Percentiles rank a stretch among this genome's conserved stretches.
These are phyloP conservation scores for Echinosophora koreensis DNA, from an alignment of 306 rosid genomes.

Conservation along the genomic window DNA sequence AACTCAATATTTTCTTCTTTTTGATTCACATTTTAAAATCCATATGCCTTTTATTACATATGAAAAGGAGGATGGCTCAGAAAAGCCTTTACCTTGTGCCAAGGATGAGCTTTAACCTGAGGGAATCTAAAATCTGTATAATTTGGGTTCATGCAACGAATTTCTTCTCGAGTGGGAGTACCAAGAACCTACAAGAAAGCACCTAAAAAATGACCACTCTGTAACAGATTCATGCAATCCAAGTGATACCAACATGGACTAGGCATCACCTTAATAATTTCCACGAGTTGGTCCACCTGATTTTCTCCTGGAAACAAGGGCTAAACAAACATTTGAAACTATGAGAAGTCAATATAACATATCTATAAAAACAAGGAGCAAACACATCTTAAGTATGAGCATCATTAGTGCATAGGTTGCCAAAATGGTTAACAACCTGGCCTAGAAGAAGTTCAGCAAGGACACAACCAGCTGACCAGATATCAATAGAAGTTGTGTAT, in stretches of 20 bases:
- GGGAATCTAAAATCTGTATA: constrained; percentile 91
- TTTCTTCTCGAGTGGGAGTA: constrained; percentile 92
- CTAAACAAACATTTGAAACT: constrained; percentile 55
- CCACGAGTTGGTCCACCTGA: constrained; percentile 91
- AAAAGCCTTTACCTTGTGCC: constrained; percentile 81
- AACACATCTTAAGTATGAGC: constrained; percentile 3
- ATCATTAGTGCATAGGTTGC: constrained; percentile 12
- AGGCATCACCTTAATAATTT: constrained; percentile 78
- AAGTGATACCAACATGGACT: constrained; percentile 32
- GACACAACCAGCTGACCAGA: constrained; percentile 96
- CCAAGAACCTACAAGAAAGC: constrained; percentile 79
- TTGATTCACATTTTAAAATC: background rate
- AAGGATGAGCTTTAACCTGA: constrained; percentile 89
- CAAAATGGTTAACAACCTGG: constrained; percentile 61
- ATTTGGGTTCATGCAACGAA: constrained; percentile 89
- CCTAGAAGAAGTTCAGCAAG: constrained; percentile 92
- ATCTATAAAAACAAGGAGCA: background rate
- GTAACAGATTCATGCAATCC: background rate
- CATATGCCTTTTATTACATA: background rate
- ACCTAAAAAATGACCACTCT: constrained; percentile 37
- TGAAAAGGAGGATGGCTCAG: constrained; percentile 17
- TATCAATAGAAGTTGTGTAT: constrained; percentile 82
- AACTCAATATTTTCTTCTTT: background rate
- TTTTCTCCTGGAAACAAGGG: constrained; percentile 94
- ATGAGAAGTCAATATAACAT: constrained; percentile 26